Evolutionary conservation across 768 basidiomycete genomes (phyloP), one percentile per base, ranked within the genome.

Genomic region (Leccinum subtestaceum): DNA sequence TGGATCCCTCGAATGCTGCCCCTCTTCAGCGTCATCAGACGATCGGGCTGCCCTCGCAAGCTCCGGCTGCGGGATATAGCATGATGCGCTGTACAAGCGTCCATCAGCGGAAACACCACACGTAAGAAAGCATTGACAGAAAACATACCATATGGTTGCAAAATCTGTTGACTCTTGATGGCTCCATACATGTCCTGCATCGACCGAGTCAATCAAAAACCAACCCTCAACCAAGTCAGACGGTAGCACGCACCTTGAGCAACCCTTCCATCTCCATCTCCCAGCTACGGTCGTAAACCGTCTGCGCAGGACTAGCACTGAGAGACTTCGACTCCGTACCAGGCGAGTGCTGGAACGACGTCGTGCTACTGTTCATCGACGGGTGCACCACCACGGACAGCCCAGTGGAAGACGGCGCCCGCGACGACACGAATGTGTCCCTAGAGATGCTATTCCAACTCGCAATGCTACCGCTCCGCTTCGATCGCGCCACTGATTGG

Each of bases 161-260:
- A 74, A 63, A 98, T 95, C 71, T 95, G 91, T 65, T 95, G 91
- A 43, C 80, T 84, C 76, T 95, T 95, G 75, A 98, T 87, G 8
- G 94, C 88, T 65, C 80, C 84, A 78, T 95, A 99, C 82, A 99
- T 96, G 68, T 99, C 97, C 92, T 95, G 63, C 1, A 25, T 15
- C 19, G 45, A 27, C 34, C 15, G 5, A 23, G 52, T 9, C 53
- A 6, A 54, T 51, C 63, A 59, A 25, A 57, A 46, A 21, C 56
- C 51, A 19, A 15, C 21, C 23, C 57, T 36, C 23, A 32, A 34
- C 13, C 12, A 9, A 8, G n/a, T 45, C 43, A 45, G 11, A 19
- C 19, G 3, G 13, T 13, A 7, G 32, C 58, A 75, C 43, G 13
- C 48, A 92, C 93, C 82, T 93, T 95, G 62, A 99, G 83, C 62